These are phyloP conservation scores for Baorangia bicolor DNA, from an alignment of 768 basidiomycete species.

Conservation along the genomic window DNA sequence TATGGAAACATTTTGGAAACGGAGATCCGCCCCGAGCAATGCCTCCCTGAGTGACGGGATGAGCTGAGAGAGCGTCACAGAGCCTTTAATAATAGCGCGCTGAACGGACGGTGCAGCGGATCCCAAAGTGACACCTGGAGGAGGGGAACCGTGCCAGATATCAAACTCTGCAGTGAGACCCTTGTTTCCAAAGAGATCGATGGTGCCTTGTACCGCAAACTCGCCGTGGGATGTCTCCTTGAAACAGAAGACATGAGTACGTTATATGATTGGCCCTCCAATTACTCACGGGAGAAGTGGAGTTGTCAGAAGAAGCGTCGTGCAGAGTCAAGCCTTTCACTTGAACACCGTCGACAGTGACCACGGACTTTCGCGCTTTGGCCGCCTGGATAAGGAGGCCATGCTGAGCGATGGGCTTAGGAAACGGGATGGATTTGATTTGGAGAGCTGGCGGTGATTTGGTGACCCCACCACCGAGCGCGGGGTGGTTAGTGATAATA, in stretches of 20 bases:
- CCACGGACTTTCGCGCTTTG: background rate
- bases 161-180: conserved; percentile 1
- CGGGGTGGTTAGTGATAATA: background rate
- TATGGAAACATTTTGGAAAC: conserved; percentile 2
- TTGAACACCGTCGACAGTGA: background rate
- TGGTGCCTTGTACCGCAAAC: background rate
- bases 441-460: background rate
- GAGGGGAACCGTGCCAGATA: conserved; percentile 4
- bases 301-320: background rate
- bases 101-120: conserved; percentile 1
- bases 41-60: background rate
- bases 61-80: conserved; percentile 2
- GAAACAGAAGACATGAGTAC: background rate
- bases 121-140: background rate
- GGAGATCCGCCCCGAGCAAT: background rate
- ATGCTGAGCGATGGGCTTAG: background rate
- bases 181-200: conserved; percentile 4
- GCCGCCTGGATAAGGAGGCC: background rate
- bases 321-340: background rate
- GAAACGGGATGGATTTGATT: background rate
- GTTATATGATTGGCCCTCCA: background rate
- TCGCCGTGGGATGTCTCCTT: background rate
- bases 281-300: background rate
- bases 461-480: background rate
- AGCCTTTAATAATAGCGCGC: background rate